Conservation (phyloP, 2,329 filamentous ascomycete genomes). For the Leptographium wingfieldii region DNA sequence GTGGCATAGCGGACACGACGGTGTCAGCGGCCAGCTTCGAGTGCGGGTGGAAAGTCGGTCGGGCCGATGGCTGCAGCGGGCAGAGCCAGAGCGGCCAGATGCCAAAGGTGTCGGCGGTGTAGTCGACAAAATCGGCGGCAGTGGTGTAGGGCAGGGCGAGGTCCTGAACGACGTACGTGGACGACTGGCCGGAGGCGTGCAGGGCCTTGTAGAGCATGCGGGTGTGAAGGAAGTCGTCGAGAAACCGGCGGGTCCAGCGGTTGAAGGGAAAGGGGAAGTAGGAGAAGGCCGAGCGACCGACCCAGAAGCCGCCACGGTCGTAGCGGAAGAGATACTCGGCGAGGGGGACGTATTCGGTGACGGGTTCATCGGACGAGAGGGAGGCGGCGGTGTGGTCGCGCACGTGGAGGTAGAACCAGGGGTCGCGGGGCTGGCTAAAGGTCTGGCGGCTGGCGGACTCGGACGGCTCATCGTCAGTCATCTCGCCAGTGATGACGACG, state of each 20-base stretch:
- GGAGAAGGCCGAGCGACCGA: conserved; percentile 50
- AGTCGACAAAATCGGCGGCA: conserved; percentile 41
- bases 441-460: conserved; percentile 30
- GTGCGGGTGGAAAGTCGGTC: conserved; percentile 44
- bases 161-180: conserved; percentile 57
- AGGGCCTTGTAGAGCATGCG: conserved; percentile 62
- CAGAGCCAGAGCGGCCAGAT: conserved; percentile 52
- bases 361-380: neutral
- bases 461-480: conserved; percentile 40
- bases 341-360: conserved; percentile 48
- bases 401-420: conserved; percentile 68
- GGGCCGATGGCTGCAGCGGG: conserved; percentile 31
- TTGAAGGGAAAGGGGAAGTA: conserved; percentile 58
- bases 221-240: conserved; percentile 62
- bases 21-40: neutral
- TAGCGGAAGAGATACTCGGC: conserved; percentile 67
- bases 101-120: conserved; percentile 33
- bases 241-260: conserved; percentile 50
- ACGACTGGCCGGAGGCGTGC: conserved; percentile 52
- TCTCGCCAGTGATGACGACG: conserved; percentile 51
- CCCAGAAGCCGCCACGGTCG: conserved; percentile 66
- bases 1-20: conserved; percentile 7
- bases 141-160: conserved; percentile 43
- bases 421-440: conserved; percentile 47
- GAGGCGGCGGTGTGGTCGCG: conserved; percentile 22